Evolutionary conservation across 1,139 yeast genomes (phyloP).

Genomic region (Blastobotrys ciferrii): DNA sequence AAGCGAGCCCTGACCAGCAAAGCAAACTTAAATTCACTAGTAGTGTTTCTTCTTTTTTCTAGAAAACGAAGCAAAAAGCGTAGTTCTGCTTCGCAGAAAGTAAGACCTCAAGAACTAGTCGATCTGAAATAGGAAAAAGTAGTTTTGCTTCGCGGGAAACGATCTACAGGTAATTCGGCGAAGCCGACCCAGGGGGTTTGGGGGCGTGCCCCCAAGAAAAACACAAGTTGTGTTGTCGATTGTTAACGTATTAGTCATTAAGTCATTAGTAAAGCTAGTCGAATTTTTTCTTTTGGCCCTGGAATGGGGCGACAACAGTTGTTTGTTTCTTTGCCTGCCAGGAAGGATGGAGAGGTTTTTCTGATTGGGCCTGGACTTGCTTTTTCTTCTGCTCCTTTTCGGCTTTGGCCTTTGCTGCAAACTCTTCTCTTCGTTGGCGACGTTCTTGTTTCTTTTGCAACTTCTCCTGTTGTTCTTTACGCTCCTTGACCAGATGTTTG

Average conservation of each 20-base stretch:
- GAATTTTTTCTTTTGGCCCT: conserved; percentile 82
- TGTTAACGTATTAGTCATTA: neutral
- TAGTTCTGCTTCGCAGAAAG: too few relatives aligned
- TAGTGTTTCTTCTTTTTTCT: too few relatives aligned
- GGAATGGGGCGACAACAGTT: conserved; percentile 60
- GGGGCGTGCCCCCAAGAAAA: too few relatives aligned
- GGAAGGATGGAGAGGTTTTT: conserved; percentile 72
- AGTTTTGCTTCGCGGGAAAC: too few relatives aligned
- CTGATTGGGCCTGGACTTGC: conserved; percentile 26
- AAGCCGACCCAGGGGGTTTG: too few relatives aligned
- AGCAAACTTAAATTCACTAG: too few relatives aligned
- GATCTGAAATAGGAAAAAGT: too few relatives aligned
- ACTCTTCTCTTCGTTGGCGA: conserved; percentile 63
- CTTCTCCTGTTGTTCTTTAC: conserved; percentile 46
- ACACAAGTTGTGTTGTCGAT: neutral
- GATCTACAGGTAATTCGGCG: too few relatives aligned
- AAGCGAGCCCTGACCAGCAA: too few relatives aligned
- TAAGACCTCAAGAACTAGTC: too few relatives aligned
- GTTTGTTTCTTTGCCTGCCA: conserved; percentile 88
- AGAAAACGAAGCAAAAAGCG: too few relatives aligned
- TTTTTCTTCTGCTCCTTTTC: conserved; percentile 28
- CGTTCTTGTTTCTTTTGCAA: conserved; percentile 56
- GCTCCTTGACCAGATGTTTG: conserved; percentile 72
- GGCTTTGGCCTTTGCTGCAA: conserved; percentile 39
- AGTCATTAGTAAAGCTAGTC: conserved; percentile 22